Percentiles rank a stretch among this genome's conserved stretches.
phyloP scores from a whole-genome alignment of 1,284 basidiomycete genomes.

The Trichosporon ovoides region DNA sequence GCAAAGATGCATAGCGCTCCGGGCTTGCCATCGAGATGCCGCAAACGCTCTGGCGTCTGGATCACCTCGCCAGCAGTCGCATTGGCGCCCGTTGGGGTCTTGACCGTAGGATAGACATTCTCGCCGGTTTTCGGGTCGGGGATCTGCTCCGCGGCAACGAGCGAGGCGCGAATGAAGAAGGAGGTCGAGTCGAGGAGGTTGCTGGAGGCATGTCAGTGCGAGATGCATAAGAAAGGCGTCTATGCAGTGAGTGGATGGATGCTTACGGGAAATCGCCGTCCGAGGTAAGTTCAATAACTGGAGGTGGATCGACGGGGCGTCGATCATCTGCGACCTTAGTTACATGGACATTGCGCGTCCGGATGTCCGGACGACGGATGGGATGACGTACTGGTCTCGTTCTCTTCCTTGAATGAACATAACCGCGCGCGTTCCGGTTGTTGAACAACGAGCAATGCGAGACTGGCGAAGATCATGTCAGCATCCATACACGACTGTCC shows the following conservation, averaged over 20 bases:
- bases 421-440: slow-evolving; percentile 48
- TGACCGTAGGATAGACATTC: slow-evolving; percentile 32
- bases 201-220: slow-evolving; percentile 16
- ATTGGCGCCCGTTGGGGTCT: slow-evolving; percentile 43
- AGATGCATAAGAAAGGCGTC: background rate
- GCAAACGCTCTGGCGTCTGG: slow-evolving; percentile 47
- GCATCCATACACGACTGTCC: background rate
- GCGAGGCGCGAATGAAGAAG: slow-evolving; percentile 40
- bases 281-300: slow-evolving; percentile 41
- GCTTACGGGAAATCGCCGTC: slow-evolving; percentile 19
- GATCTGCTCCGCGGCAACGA: slow-evolving; percentile 29
- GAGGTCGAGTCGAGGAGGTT: slow-evolving; percentile 34
- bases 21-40: slow-evolving; percentile 36
- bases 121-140: slow-evolving; percentile 5
- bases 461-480: slow-evolving; percentile 6
- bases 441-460: slow-evolving; percentile 35
- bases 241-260: too few relatives aligned
- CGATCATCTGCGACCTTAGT: slow-evolving; percentile 36
- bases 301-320: slow-evolving; percentile 49
- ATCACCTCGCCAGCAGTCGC: slow-evolving; percentile 48
- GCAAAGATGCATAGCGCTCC: slow-evolving; percentile 48
- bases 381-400: slow-evolving; percentile 47
- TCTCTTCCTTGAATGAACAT: slow-evolving; percentile 51
- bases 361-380: background rate
- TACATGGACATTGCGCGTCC: background rate